Evolutionary conservation across 345 rosid genomes (phyloP).

Genomic region (Lenwebbia sp.): DNA sequence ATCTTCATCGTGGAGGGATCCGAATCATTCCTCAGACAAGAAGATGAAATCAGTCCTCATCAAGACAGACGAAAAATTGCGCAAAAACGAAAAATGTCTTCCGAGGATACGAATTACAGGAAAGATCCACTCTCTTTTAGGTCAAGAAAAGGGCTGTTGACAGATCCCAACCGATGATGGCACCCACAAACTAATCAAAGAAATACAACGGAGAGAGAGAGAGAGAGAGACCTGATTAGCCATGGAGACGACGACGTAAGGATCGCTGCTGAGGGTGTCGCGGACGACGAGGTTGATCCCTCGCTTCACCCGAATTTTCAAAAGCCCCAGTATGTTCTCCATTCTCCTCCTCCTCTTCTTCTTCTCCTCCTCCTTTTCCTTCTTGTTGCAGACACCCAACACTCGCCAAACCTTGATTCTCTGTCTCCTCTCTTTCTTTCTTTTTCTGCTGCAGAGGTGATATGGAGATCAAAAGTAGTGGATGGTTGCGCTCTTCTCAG

Average conservation of each 20-base stretch:
- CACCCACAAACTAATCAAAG: background rate
- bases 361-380: background rate
- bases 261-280: conserved; percentile 41
- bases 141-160: background rate
- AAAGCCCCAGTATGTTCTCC: conserved; percentile 33
- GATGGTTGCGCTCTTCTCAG: background rate
- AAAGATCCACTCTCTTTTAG: background rate
- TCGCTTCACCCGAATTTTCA: conserved; percentile 27
- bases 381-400: background rate
- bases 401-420: background rate
- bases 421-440: background rate
- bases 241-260: conserved; percentile 37
- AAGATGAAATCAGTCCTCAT: background rate
- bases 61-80: background rate
- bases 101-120: background rate
- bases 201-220: background rate
- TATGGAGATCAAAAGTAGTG: background rate
- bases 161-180: background rate
- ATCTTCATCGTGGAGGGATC: background rate
- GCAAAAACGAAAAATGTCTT: background rate
- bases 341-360: conserved; percentile 2
- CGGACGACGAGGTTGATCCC: conserved; percentile 36
- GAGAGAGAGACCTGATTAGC: conserved; percentile 22
- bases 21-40: background rate
- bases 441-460: background rate